A percentile compares a stretch with the other conserved stretches of the same genome.
Conservation (phyloP, 257 asterid species). For the Lithospermum erythrorhizon region DNA sequence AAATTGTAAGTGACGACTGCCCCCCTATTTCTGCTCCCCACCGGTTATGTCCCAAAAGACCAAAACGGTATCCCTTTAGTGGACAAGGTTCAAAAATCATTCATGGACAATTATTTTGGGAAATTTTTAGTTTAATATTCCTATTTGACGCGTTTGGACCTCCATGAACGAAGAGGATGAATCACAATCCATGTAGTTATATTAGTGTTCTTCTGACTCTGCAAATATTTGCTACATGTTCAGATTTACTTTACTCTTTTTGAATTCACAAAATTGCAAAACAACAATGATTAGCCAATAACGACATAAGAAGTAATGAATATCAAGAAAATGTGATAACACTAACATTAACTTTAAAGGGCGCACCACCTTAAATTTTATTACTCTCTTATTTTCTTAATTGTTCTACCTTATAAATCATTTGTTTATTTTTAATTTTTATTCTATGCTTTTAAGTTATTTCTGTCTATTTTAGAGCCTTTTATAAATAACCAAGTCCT, state of each 20-base stretch:
- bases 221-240: slow-evolving; percentile 5
- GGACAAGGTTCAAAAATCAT: not conserved
- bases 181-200: not conserved
- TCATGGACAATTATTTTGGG: not conserved
- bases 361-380: no score
- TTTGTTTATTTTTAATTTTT: no score
- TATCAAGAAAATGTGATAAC: no score
- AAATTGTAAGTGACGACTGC: no score
- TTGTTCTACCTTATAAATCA: no score
- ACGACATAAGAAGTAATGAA: not conserved
- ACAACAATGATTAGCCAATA: not conserved
- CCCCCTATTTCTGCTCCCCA: no score
- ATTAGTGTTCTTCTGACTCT: slow-evolving; percentile 5
- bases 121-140: slow-evolving; percentile 4
- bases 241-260: slow-evolving; percentile 15
- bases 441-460: no score
- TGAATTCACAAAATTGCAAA: slow-evolving; percentile 1
- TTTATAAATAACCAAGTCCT: no score
- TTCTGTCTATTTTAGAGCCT: no score
- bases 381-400: no score
- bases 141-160: slow-evolving; percentile 6
- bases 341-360: no score
- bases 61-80: slow-evolving; percentile 7
- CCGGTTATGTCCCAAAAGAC: slow-evolving; percentile 1
- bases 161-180: not conserved